These are phyloP conservation scores for Thelephora ganbajun DNA, from an alignment of 768 basidiomycete genomes.

Conservation along the genomic window DNA sequence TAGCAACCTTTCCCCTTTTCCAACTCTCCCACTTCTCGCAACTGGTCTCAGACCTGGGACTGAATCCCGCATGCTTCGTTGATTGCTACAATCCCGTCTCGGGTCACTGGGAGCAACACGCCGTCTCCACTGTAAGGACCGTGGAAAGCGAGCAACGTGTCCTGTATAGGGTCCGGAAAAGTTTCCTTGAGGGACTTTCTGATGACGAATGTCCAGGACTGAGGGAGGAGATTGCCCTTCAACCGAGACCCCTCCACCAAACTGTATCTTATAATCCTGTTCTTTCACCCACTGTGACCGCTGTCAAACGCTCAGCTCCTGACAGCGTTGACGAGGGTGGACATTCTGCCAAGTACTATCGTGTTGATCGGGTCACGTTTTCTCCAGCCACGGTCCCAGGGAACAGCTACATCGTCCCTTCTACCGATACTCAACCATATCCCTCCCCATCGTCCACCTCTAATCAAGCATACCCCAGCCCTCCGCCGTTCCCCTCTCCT, in stretches of 20 bases:
- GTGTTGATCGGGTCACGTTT: neutral
- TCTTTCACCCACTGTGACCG: constrained; percentile 1
- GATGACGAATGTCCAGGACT: constrained; percentile 47
- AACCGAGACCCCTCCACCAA: constrained; percentile 17
- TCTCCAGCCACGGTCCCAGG: neutral
- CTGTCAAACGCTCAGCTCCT: constrained; percentile 5
- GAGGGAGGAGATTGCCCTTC: constrained; percentile 38
- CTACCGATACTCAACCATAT: neutral
- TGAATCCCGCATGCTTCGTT: constrained; percentile 37
- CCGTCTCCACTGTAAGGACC: constrained; percentile 40
- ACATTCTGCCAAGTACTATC: neutral
- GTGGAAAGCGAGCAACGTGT: constrained; percentile 48
- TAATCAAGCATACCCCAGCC: neutral
- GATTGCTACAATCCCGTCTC: constrained; percentile 43
- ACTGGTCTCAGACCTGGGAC: constrained; percentile 40
- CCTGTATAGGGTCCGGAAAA: constrained; percentile 45
- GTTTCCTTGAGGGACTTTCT: constrained; percentile 38
- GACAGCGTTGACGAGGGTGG: neutral
- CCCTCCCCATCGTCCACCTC: neutral
- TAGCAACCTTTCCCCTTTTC: constrained; percentile 54
- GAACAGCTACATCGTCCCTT: neutral
- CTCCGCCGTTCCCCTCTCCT: constrained; percentile 6
- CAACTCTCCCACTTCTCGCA: constrained; percentile 38
- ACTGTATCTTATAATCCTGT: neutral
- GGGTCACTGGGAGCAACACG: constrained; percentile 56